Base-by-base conservation (phyloP, 768 basidiomycete species). In the Hygrophorus russula region DNA sequence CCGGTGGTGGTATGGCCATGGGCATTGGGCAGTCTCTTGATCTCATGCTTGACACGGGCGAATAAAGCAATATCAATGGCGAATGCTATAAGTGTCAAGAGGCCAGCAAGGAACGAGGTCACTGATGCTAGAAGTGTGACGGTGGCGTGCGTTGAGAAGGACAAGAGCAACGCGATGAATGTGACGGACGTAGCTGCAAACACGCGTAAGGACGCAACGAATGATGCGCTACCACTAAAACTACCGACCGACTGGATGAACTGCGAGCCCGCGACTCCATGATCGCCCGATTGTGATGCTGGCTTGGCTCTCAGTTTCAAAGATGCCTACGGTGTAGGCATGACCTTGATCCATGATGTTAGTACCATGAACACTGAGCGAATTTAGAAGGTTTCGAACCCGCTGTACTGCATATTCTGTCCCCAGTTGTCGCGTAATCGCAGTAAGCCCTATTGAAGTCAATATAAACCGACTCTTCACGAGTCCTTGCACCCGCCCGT, bases 61-160 rank as follows among this genome's bases (percentile, higher is more conserved):
- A 66, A 81, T 24, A 90, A 72, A 11, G 82, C 80, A 47, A 88
- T 80, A 57, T 90, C 84, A 57, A 83, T 75, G 33, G 74, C 73
- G 54, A 89, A 85, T 1, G 83, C 78, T 48, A 87, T 74, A 44
- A 87, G 62, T 2, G 83, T 74, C 35, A 89, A 56, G 15, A 71
- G 47, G 0, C 82, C 79, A 6, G 82, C 82, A 42, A 87, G 65
- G 70, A 84, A 83, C 10, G 85, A 69, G n/a, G 74, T 56, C 18
- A 83, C 53, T 15, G 82, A 68, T 2, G 84, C 80, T 40, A 82
- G 48, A 30, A 87, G 71, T 13, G 75, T 70, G 24, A 82, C 64
- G 7, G 68, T 73, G 31, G 60, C 47, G 45, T 80, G 76, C 30
- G 71, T 68, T 17, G 78, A 81, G 41, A 86, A 63, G 2, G 77